Conservation (phyloP, 2,329 filamentous ascomycete genomes). For the Colletotrichum brevisporum region DNA sequence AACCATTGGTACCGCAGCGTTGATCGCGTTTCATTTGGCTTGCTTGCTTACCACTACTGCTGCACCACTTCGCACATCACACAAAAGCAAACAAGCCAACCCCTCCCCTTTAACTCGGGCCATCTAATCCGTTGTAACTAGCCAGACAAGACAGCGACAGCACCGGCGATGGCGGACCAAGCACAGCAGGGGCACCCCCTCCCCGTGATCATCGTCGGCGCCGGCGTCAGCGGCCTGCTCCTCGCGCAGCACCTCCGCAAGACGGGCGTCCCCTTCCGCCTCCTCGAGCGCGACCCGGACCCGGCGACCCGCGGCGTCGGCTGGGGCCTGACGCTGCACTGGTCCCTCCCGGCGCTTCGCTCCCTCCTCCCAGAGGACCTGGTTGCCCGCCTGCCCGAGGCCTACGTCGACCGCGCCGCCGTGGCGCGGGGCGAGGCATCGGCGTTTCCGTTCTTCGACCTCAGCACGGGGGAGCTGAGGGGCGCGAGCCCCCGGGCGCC, state of each 20-base stretch:
- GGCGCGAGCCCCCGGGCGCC: constrained; percentile 59
- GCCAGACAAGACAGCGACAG: not conserved
- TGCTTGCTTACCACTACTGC: not conserved
- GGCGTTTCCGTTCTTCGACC: constrained; percentile 69
- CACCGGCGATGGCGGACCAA: constrained; percentile 14
- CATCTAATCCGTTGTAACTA: not conserved
- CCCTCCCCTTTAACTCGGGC: not conserved
- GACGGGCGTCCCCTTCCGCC: constrained; percentile 55
- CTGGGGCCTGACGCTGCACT: constrained; percentile 76
- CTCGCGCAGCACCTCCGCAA: constrained; percentile 53
- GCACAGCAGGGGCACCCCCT: constrained; percentile 14
- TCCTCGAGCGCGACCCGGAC: constrained; percentile 68
- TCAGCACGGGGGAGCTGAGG: constrained; percentile 61
- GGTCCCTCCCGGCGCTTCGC: constrained; percentile 68
- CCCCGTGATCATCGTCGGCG: constrained; percentile 54
- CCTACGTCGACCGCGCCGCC: constrained; percentile 68
- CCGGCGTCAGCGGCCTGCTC: constrained; percentile 54
- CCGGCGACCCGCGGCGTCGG: constrained; percentile 64
- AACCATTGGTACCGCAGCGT: not conserved
- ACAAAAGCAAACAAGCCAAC: constrained; percentile 16
- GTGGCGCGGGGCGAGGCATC: constrained; percentile 61
- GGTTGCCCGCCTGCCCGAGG: constrained; percentile 59
- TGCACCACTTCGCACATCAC: constrained; percentile 16
- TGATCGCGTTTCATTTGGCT: constrained; percentile 10
- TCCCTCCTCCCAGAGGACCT: constrained; percentile 65